phyloP scores from a whole-genome alignment of 192 early-diverging fungal species.

The Fimicolochytrium jonesii region DNA sequence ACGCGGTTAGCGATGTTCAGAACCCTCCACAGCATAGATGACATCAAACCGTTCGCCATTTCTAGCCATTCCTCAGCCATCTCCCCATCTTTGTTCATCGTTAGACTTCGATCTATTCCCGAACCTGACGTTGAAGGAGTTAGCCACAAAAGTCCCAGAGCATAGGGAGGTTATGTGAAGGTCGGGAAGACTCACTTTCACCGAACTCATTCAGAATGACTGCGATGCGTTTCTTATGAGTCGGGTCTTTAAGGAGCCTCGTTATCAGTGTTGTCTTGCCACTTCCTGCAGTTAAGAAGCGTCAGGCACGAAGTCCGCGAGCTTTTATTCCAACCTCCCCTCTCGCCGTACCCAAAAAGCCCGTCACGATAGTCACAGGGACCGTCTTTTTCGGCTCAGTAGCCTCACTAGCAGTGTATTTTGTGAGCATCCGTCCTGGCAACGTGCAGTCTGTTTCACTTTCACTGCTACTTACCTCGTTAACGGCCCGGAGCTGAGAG shows the following conservation, averaged over 20 bases:
- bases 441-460: no score
- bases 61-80: conserved; percentile 97
- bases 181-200: conserved; percentile 49
- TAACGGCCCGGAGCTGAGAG: no score
- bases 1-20: no score
- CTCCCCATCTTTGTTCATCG: conserved; percentile 72
- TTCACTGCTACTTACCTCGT: no score
- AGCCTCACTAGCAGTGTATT: no score
- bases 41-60: conserved; percentile 89
- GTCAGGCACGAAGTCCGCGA: not conserved
- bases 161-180: no score
- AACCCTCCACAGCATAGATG: no score
- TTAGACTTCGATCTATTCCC: conserved; percentile 91
- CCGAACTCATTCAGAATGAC: conserved; percentile 99
- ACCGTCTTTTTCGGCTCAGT: conserved; percentile 33
- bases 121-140: conserved; percentile 53
- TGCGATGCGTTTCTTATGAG: conserved; percentile 93
- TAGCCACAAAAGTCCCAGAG: no score
- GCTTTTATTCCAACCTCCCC: not conserved
- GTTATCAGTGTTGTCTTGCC: conserved; percentile 95
- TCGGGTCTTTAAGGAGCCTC: conserved; percentile 37
- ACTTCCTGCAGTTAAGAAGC: conserved; percentile 25
- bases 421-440: no score
- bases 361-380: conserved; percentile 62
- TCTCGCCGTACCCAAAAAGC: conserved; percentile 45